A percentile compares a stretch with the other conserved stretches of the same genome.
Conservation (phyloP, 2,329 filamentous ascomycete genomes). For the Exophiala sp. region DNA sequence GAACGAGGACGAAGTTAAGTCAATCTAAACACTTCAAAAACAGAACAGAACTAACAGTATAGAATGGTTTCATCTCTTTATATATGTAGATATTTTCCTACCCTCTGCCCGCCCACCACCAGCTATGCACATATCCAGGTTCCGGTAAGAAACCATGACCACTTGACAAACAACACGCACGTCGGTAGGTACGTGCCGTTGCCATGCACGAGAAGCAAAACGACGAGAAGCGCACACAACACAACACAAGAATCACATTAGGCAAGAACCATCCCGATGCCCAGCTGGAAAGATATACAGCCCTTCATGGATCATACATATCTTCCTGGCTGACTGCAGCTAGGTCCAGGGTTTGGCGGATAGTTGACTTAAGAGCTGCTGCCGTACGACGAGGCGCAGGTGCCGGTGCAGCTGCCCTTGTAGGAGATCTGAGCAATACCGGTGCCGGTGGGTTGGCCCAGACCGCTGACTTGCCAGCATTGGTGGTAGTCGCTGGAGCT, state of each 20-base stretch:
- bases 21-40: not conserved
- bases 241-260: too few species aligned
- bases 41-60: not conserved
- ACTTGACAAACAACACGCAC: not conserved
- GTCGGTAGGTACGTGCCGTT: too few species aligned
- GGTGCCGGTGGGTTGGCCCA: conserved; percentile 3
- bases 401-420: conserved; percentile 18
- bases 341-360: too few species aligned
- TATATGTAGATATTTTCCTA: not conserved
- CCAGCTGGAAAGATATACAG: too few species aligned
- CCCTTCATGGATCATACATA: too few species aligned
- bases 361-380: not conserved
- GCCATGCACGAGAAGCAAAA: too few species aligned
- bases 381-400: conserved; percentile 11
- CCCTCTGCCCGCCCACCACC: not conserved
- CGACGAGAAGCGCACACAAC: too few species aligned
- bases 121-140: not conserved
- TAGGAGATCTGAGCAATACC: conserved; percentile 20
- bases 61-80: not conserved
- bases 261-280: too few species aligned
- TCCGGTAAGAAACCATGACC: not conserved
- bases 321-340: too few species aligned
- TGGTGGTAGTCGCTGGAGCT: conserved; percentile 15
- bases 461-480: conserved; percentile 18
- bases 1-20: too few species aligned